phyloP scores from a whole-genome alignment of 1,284 basidiomycete genomes.

The Heterobasidion occidentale region DNA sequence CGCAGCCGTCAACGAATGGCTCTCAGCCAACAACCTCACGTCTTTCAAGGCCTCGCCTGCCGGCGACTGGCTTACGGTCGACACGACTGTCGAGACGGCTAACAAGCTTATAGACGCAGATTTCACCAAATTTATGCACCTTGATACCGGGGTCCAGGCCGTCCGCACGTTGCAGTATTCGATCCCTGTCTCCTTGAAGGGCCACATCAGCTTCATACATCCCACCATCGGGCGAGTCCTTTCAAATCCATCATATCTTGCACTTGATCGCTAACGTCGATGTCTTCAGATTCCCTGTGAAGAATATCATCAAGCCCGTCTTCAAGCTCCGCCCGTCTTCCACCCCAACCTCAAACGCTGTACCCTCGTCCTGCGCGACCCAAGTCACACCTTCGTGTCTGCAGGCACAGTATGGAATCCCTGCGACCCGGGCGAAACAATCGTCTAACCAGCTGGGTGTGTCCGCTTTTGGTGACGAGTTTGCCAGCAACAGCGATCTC shows the following conservation, averaged over 20 bases:
- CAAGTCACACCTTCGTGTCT: conserved; percentile 21
- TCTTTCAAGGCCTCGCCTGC: conserved; percentile 15
- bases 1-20: conserved; percentile 22
- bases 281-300: conserved; percentile 3
- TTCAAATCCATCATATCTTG: background rate
- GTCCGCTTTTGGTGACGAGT: conserved; percentile 24
- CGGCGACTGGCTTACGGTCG: conserved; percentile 19
- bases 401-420: conserved; percentile 23
- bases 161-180: background rate
- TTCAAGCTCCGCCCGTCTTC: background rate
- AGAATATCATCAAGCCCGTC: conserved; percentile 7
- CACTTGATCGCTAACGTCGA: background rate
- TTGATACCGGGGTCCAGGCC: background rate
- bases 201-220: background rate
- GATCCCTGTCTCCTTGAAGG: conserved; percentile 13
- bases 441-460: conserved; percentile 20
- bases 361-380: conserved; percentile 12
- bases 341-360: conserved; percentile 2
- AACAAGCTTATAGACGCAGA: conserved; percentile 8
- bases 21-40: conserved; percentile 20
- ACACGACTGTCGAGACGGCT: conserved; percentile 21
- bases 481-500: conserved; percentile 14
- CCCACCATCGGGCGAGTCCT: background rate
- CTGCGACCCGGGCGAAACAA: conserved; percentile 20
- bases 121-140: background rate